phyloP scores from a whole-genome alignment of 768 basidiomycete genomes.

The Leucogyrophana mollusca region DNA sequence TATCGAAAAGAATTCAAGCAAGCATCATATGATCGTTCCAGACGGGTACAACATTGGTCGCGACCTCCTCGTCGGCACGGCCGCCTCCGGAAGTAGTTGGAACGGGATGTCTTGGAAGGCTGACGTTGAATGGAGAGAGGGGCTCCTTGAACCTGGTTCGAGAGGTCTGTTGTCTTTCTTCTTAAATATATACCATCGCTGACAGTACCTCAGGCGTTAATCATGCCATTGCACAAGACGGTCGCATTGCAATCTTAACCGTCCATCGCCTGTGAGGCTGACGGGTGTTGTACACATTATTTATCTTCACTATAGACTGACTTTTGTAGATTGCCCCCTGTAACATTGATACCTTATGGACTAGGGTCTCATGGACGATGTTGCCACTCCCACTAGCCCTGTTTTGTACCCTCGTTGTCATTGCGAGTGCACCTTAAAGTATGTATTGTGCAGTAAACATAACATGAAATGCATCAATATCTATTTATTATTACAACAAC shows the following conservation, averaged over 20 bases:
- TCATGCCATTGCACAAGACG: slow-evolving; percentile 81
- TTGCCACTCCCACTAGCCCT: too few species aligned
- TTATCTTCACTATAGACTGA: background rate
- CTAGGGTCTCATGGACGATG: too few species aligned
- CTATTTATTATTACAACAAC: too few species aligned
- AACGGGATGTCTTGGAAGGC: slow-evolving; percentile 73
- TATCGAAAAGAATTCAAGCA: slow-evolving; percentile 45
- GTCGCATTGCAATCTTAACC: slow-evolving; percentile 75
- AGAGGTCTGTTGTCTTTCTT: slow-evolving; percentile 43
- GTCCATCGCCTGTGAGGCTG: slow-evolving; percentile 45
- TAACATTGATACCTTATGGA: too few species aligned
- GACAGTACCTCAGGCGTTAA: slow-evolving; percentile 61
- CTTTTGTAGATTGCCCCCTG: too few species aligned
- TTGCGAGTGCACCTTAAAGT: too few species aligned
- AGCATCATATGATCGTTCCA: slow-evolving; percentile 70
- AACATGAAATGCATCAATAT: too few species aligned
- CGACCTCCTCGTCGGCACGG: slow-evolving; percentile 71
- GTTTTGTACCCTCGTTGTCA: too few species aligned
- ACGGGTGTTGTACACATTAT: background rate
- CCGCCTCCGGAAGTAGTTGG: slow-evolving; percentile 59
- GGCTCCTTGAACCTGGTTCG: slow-evolving; percentile 65
- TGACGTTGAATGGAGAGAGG: slow-evolving; percentile 72
- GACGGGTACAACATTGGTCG: slow-evolving; percentile 84
- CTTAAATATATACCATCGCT: background rate
- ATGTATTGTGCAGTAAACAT: too few species aligned